These are phyloP conservation scores for Leptosphaerulina australis DNA, from an alignment of 2,329 filamentous ascomycete genomes.

Conservation along the genomic window DNA sequence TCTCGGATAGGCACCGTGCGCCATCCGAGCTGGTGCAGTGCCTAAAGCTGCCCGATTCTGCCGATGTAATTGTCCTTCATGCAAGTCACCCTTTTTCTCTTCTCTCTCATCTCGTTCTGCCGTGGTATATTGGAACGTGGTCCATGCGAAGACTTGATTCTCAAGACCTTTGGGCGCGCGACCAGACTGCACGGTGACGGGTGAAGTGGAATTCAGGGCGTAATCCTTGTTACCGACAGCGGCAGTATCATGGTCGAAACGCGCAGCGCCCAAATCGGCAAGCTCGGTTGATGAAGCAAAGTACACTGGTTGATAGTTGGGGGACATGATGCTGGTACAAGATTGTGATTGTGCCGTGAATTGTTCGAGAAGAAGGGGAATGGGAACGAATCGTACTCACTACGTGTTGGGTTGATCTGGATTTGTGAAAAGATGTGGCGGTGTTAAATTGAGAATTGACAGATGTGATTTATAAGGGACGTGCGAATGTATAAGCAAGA, in stretches of 20 bases:
- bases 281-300: conserved; percentile 26
- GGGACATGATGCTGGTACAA: not conserved
- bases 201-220: conserved; percentile 27
- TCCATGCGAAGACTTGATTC: conserved; percentile 38
- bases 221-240: conserved; percentile 37
- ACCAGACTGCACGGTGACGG: conserved; percentile 28
- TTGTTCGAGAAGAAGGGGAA: not conserved
- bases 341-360: not conserved
- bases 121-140: conserved; percentile 34
- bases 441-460: not conserved
- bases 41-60: conserved; percentile 36
- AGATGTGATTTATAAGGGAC: no score
- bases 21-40: not conserved
- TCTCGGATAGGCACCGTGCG: no score
- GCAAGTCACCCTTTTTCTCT: conserved; percentile 44
- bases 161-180: conserved; percentile 37
- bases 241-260: conserved; percentile 42
- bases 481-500: not conserved
- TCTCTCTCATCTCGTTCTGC: conserved; percentile 33
- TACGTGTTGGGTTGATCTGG: not conserved
- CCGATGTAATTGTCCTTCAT: conserved; percentile 44
- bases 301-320: conserved; percentile 13
- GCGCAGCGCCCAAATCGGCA: conserved; percentile 36
- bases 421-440: not conserved
- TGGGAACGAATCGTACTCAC: not conserved